Percentiles rank a stretch among this genome's conserved stretches.
Evolutionary conservation across 2,329 filamentous ascomycete species (phyloP).

Genomic region (Stemphylium lycopersici): DNA sequence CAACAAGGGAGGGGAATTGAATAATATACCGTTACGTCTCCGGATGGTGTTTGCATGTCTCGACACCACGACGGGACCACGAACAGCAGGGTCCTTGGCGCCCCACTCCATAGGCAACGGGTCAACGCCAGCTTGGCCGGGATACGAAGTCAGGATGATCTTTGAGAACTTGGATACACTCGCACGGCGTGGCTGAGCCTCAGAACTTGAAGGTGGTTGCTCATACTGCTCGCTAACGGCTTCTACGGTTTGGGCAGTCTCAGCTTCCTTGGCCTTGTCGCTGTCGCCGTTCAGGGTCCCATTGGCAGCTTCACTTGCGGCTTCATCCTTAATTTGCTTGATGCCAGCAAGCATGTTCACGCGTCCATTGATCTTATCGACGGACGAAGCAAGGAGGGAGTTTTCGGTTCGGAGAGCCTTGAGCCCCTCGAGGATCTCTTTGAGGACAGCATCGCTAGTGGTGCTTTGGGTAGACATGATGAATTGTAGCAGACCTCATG

Average conservation of each 20-base stretch:
- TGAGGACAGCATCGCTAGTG: conserved; percentile 52
- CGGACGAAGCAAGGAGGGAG: conserved; percentile 59
- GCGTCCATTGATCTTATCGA: conserved; percentile 66
- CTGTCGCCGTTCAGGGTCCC: conserved; percentile 27
- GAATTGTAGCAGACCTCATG: conserved; percentile 2
- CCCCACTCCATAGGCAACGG: conserved; percentile 92
- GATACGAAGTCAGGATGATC: conserved; percentile 82
- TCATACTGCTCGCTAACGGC: conserved; percentile 51
- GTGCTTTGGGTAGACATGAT: conserved; percentile 41
- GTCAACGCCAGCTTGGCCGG: conserved; percentile 91
- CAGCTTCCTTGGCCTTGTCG: conserved; percentile 42
- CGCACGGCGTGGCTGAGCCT: conserved; percentile 45
- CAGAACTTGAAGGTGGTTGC: conserved; percentile 38
- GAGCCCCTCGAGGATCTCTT: conserved; percentile 62
- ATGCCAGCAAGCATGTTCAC: conserved; percentile 66
- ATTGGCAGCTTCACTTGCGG: conserved; percentile 37
- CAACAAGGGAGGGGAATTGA: not conserved
- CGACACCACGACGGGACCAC: conserved; percentile 89
- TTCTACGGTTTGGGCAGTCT: conserved; percentile 44
- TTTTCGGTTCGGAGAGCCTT: conserved; percentile 64
- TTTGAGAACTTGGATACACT: conserved; percentile 61
- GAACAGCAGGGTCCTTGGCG: conserved; percentile 71
- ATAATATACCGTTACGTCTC: conserved; percentile 72
- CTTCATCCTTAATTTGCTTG: conserved; percentile 62
- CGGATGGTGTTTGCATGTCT: conserved; percentile 76